Evolutionary conservation across 202 grass and related monocot species (phyloP).

Genomic region (Panicum virgatum): DNA sequence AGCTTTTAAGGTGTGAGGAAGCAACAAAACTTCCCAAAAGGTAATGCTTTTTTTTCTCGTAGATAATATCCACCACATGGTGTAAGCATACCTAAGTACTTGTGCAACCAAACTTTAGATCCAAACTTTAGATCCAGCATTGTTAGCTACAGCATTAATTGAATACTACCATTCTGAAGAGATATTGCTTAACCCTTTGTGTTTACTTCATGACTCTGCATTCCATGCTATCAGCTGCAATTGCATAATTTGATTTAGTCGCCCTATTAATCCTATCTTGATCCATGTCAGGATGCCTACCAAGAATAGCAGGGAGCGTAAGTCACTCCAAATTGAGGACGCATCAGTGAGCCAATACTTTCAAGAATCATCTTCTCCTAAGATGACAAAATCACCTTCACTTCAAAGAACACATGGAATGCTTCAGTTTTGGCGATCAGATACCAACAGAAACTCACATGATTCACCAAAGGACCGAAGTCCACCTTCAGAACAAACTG

Average conservation of each 20-base stretch:
- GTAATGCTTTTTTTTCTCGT: conserved; percentile 45
- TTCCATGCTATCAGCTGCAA: not conserved
- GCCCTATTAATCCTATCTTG: conserved; percentile 30
- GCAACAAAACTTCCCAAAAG: conserved; percentile 96
- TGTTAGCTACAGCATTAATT: conserved; percentile 12
- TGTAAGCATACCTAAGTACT: not conserved
- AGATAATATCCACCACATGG: not conserved
- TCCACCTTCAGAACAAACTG: conserved; percentile 66
- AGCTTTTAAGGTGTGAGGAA: conserved; percentile 95
- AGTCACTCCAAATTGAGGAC: conserved; percentile 73
- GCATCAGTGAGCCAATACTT: conserved; percentile 47
- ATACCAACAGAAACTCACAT: conserved; percentile 72
- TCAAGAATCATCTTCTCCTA: conserved; percentile 77
- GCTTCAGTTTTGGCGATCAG: conserved; percentile 63
- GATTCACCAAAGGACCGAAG: conserved; percentile 82
- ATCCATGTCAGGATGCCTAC: conserved; percentile 72
- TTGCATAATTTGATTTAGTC: conserved; percentile 15
- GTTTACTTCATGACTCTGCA: not conserved
- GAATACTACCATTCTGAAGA: not conserved
- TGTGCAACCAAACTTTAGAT: not conserved
- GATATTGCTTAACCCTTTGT: conserved; percentile 6
- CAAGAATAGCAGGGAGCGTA: conserved; percentile 65
- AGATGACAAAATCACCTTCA: conserved; percentile 95
- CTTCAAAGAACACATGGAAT: conserved; percentile 76
- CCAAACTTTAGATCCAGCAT: not conserved